Evolutionary conservation across 768 basidiomycete genomes (phyloP).

Genomic region (Sistotremastrum suecicum): DNA sequence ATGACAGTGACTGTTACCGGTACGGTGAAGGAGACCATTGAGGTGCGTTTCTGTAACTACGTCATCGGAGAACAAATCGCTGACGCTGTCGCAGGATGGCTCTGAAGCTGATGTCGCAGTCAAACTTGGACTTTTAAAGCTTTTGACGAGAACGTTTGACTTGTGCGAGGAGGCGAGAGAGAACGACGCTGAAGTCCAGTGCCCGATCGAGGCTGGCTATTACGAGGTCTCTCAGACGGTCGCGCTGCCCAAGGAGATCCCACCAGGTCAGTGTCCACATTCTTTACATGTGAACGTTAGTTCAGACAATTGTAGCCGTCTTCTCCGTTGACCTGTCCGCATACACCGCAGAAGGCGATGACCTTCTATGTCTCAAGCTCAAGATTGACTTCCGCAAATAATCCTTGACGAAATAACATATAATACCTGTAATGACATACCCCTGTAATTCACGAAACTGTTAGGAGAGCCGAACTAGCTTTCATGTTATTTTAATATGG

Average conservation of each 20-base stretch:
- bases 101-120: slow-evolving; percentile 82
- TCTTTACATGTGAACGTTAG: not conserved
- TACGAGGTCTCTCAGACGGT: slow-evolving; percentile 77
- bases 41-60: slow-evolving; percentile 30
- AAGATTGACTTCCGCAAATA: slow-evolving; percentile 57
- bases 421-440: not conserved
- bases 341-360: slow-evolving; percentile 57
- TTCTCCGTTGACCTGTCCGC: slow-evolving; percentile 47
- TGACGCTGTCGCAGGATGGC: slow-evolving; percentile 50
- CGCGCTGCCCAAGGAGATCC: slow-evolving; percentile 82
- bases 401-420: slow-evolving; percentile 10
- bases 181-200: slow-evolving; percentile 64
- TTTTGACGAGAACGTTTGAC: slow-evolving; percentile 75
- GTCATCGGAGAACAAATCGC: not conserved
- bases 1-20: slow-evolving; percentile 77
- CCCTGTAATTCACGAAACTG: no score
- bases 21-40: slow-evolving; percentile 38
- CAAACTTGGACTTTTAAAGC: slow-evolving; percentile 86
- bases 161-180: slow-evolving; percentile 91
- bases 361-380: slow-evolving; percentile 70
- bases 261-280: slow-evolving; percentile 39
- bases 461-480: no score
- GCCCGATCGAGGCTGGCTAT: slow-evolving; percentile 62
- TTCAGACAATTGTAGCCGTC: not conserved
- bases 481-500: not conserved